Conservation (phyloP, 2,329 filamentous ascomycete species). For the Teratosphaeria zuluensis region DNA sequence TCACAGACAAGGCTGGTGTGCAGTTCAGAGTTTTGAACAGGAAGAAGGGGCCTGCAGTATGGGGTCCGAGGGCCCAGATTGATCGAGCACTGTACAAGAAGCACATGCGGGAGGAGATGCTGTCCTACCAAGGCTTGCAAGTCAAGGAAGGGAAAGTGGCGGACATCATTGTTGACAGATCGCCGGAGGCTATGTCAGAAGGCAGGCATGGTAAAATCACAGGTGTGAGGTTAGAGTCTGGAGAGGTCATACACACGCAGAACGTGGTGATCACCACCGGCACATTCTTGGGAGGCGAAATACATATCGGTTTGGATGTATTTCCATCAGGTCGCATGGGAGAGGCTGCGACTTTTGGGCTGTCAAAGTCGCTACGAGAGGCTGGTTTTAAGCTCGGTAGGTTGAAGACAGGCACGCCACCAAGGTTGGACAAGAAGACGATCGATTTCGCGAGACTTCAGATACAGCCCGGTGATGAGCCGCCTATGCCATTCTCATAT, state of each 20-base stretch:
- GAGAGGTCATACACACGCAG: constrained; percentile 68
- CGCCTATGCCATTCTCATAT: constrained; percentile 84
- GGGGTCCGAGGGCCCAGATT: constrained; percentile 94
- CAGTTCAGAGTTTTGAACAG: constrained; percentile 86
- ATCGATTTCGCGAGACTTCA: constrained; percentile 70
- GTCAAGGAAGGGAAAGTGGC: constrained; percentile 81
- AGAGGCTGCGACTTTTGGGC: constrained; percentile 81
- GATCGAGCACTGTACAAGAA: constrained; percentile 81
- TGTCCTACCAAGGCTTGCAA: constrained; percentile 65
- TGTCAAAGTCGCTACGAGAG: constrained; percentile 81
- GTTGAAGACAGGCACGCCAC: constrained; percentile 91
- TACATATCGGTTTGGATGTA: constrained; percentile 76
- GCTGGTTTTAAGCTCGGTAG: constrained; percentile 84
- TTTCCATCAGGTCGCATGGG: constrained; percentile 88
- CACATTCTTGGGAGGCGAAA: constrained; percentile 90
- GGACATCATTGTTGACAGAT: constrained; percentile 69
- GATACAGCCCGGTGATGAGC: constrained; percentile 69
- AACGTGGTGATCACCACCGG: constrained; percentile 92
- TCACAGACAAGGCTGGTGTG: constrained; percentile 90
- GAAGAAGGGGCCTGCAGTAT: constrained; percentile 87
- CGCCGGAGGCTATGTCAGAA: constrained; percentile 34
- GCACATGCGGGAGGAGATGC: constrained; percentile 82
- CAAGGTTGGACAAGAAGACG: constrained; percentile 68
- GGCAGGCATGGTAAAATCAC: constrained; percentile 61
- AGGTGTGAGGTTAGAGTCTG: constrained; percentile 78